Base-by-base conservation (phyloP, 1,284 basidiomycete species). In the Puccinia coronata region DNA sequence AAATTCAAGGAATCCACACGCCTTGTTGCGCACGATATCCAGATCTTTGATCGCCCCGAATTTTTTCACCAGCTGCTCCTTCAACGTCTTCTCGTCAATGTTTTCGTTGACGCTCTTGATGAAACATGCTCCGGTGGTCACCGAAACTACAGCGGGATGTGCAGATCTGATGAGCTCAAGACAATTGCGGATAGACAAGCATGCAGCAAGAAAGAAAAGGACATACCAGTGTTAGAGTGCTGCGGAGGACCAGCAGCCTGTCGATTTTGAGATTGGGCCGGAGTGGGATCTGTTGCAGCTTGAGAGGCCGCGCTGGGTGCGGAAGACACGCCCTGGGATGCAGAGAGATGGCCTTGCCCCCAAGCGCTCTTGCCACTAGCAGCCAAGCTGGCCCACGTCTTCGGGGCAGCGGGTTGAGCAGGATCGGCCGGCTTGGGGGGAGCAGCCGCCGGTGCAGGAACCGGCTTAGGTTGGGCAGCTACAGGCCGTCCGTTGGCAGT, bases 1-100 rank as follows among this genome's bases (percentile, higher is more conserved):
- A 87, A 96, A 99, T 87, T 98, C 96, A 84, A 96, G 89, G 89
- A 98, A 98, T 0, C 96, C 96, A 85, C 95, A 98, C 0, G 93
- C 94, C 87, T 95, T 96, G 86, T 85, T 85, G 83, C 92, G 92
- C 72, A 97, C 92, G 84, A 98, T 92, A 87, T 98, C 95, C 70
- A 95, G 87, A 72, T 95, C 93, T 87, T 93, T 93, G 85, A 97
- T 89, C 3, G 91, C 89, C 6, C 96, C 96, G 86, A 98, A 98
- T 67, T 91, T 91, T 49, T 88, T 84, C 6, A 88, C 88, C 39
- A 98, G 90, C 14, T 89, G 88, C 34, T 87, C 87, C 70, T 87
- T 88, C 47, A 98, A 89, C 0, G 90, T 88, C 25, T 87, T 84
- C 76, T 91, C 89, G 80, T 91, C 88, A 59, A 98, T 89, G 34